Conservation (phyloP, 2,329 filamentous ascomycete species). For the Diatrype stigma region DNA sequence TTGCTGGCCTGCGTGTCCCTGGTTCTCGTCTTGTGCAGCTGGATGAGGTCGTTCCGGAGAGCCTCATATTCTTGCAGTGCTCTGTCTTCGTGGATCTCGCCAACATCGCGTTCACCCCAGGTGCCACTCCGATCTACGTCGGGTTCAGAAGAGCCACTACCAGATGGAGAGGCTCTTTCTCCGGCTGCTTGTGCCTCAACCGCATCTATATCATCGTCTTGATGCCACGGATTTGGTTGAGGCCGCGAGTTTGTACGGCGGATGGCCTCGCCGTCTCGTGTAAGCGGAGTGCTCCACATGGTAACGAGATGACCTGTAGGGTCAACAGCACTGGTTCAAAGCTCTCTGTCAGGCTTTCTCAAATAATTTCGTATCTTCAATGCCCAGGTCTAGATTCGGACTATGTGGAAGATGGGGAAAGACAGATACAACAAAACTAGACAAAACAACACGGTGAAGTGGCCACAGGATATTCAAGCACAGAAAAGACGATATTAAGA, state of each 20-base stretch:
- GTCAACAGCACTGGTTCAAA: background rate
- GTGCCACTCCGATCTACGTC: constrained; percentile 21
- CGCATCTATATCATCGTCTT: constrained; percentile 16
- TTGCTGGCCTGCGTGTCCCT: constrained; percentile 28
- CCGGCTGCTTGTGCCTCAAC: constrained; percentile 5
- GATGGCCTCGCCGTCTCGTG: constrained; percentile 26
- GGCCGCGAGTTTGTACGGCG: constrained; percentile 28
- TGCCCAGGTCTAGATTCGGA: no score
- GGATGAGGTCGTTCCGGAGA: constrained; percentile 30
- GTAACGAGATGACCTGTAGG: background rate
- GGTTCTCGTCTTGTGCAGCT: constrained; percentile 31
- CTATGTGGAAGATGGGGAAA: no score
- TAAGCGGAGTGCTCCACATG: constrained; percentile 28
- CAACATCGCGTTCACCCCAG: constrained; percentile 35
- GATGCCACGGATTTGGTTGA: constrained; percentile 21
- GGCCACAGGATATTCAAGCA: no score
- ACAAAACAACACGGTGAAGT: no score
- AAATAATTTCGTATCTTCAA: no score
- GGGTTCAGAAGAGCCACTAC: constrained; percentile 5
- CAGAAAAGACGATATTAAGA: no score
- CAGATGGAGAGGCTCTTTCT: background rate
- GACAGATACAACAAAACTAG: no score
- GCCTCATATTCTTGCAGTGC: constrained; percentile 33
- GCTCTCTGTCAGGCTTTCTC: background rate
- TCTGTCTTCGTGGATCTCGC: constrained; percentile 28